A percentile compares a stretch with the other conserved stretches of the same genome.
These are phyloP conservation scores for Leccinum pallidistipes DNA, from an alignment of 1,284 basidiomycete species.

Conservation along the genomic window DNA sequence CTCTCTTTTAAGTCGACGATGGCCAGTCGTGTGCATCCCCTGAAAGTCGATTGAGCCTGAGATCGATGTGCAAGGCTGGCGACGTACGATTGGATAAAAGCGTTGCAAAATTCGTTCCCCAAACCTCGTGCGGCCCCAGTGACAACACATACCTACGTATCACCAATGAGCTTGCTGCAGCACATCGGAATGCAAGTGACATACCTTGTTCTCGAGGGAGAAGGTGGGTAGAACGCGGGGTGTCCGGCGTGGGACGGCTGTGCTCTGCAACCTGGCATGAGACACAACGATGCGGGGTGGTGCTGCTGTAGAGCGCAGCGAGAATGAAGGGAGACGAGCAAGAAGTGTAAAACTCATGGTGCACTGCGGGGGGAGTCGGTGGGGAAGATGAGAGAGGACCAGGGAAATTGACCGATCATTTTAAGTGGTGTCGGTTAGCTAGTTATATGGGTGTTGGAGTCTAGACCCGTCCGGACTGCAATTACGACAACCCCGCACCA, in stretches of 20 bases:
- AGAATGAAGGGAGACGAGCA: slow-evolving; percentile 24
- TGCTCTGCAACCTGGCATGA: slow-evolving; percentile 28
- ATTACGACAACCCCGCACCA: slow-evolving; percentile 13
- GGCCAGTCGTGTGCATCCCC: slow-evolving; percentile 80
- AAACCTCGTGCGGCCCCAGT: slow-evolving; percentile 94
- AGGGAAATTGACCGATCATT: slow-evolving; percentile 20
- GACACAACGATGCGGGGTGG: slow-evolving; percentile 13
- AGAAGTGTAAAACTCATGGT: slow-evolving; percentile 29
- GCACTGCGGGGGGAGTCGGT: slow-evolving; percentile 9
- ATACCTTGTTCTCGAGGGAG: slow-evolving; percentile 69
- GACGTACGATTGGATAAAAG: slow-evolving; percentile 83
- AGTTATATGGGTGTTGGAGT: not conserved
- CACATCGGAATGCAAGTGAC: not conserved
- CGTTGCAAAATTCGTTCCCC: slow-evolving; percentile 86
- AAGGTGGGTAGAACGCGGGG: slow-evolving; percentile 55
- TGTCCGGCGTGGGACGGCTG: slow-evolving; percentile 20
- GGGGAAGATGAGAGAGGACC: slow-evolving; percentile 9
- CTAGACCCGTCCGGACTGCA: slow-evolving; percentile 7
- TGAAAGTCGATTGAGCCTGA: slow-evolving; percentile 28
- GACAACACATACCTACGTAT: slow-evolving; percentile 79
- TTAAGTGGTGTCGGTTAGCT: slow-evolving; percentile 19
- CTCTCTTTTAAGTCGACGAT: slow-evolving; percentile 82
- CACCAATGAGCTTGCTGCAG: not conserved
- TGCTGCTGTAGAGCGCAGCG: slow-evolving; percentile 19
- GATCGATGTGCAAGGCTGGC: not conserved